A percentile compares a stretch with the other conserved stretches of the same genome.
Evolutionary conservation across 768 basidiomycete species (phyloP).

Genomic region (Leucocoprinus sp.): DNA sequence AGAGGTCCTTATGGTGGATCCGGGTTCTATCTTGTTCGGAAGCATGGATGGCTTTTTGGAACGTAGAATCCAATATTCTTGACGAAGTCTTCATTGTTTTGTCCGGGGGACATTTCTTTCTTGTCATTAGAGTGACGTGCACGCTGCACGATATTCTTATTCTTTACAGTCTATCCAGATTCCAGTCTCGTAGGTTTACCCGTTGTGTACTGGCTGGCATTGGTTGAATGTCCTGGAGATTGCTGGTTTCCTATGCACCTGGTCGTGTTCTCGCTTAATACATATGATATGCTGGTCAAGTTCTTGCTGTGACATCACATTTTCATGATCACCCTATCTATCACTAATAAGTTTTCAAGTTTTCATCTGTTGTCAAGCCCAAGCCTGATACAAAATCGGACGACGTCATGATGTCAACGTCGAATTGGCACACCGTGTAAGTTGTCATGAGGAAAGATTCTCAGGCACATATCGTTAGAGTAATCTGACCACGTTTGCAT

Average conservation of each 20-base stretch:
- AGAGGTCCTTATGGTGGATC: constrained; percentile 5
- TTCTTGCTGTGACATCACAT: constrained; percentile 7
- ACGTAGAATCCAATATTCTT: constrained; percentile 1
- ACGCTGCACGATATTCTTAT: constrained; percentile 9
- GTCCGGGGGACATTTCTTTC: constrained; percentile 2
- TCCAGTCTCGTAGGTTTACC: constrained; percentile 6
- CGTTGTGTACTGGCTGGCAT: background rate
- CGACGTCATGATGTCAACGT: constrained; percentile 8
- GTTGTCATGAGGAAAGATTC: background rate
- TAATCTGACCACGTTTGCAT: background rate
- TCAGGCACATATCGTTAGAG: background rate
- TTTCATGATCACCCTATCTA: background rate
- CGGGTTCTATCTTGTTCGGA: constrained; percentile 2
- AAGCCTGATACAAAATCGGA: background rate
- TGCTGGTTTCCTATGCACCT: constrained; percentile 1
- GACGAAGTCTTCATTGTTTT: constrained; percentile 2
- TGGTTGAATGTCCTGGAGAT: constrained; percentile 3
- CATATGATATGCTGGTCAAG: background rate
- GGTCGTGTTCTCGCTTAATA: background rate
- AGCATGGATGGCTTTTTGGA: constrained; percentile 5
- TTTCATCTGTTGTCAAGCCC: background rate
- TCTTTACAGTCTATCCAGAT: constrained; percentile 4
- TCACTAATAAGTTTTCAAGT: background rate
- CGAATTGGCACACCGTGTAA: constrained; percentile 22
- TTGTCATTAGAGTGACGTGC: background rate